Evolutionary conservation across 176 grass and related monocot species (phyloP).

Genomic region (Eleusine indica): DNA sequence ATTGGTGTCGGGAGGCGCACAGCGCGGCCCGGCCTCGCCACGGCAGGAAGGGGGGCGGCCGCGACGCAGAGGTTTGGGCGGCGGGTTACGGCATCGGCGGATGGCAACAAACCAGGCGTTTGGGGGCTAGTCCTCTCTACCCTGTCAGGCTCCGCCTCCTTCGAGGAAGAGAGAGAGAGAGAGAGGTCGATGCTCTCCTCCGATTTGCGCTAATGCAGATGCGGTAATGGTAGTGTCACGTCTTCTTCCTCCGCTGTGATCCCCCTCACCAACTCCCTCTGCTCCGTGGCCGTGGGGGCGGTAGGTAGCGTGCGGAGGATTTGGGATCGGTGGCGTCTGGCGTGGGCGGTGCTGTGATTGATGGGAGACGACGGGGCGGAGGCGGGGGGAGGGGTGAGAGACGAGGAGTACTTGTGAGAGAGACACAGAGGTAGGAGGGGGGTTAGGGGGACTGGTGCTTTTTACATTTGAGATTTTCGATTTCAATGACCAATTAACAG

Average conservation of each 20-base stretch:
- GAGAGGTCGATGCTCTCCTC: background rate
- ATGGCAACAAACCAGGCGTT: slow-evolving; percentile 40
- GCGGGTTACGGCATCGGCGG: slow-evolving; percentile 52
- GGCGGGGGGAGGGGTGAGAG: background rate
- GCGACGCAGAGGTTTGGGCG: slow-evolving; percentile 15
- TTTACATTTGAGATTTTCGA: background rate
- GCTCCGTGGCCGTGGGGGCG: slow-evolving; percentile 31
- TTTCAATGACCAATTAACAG: background rate
- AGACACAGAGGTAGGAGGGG: background rate
- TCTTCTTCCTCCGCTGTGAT: background rate
- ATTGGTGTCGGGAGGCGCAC: slow-evolving; percentile 34
- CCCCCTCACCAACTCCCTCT: slow-evolving; percentile 36
- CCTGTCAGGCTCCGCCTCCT: slow-evolving; percentile 3
- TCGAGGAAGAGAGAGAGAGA: slow-evolving; percentile 10
- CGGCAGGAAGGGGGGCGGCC: slow-evolving; percentile 3
- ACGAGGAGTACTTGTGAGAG: background rate
- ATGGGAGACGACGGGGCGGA: background rate
- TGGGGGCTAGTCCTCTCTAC: slow-evolving; percentile 10
- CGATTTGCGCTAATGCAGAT: slow-evolving; percentile 38
- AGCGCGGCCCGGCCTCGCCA: slow-evolving; percentile 39
- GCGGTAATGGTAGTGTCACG: background rate
- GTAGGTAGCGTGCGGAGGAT: slow-evolving; percentile 29
- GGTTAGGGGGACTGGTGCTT: background rate
- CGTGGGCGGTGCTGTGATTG: slow-evolving; percentile 22
- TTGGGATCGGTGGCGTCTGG: slow-evolving; percentile 17